Percentiles rank a stretch among this genome's conserved stretches.
These are phyloP conservation scores for Entomortierella parvispora DNA, from an alignment of 192 early-diverging fungal species.

Conservation along the genomic window DNA sequence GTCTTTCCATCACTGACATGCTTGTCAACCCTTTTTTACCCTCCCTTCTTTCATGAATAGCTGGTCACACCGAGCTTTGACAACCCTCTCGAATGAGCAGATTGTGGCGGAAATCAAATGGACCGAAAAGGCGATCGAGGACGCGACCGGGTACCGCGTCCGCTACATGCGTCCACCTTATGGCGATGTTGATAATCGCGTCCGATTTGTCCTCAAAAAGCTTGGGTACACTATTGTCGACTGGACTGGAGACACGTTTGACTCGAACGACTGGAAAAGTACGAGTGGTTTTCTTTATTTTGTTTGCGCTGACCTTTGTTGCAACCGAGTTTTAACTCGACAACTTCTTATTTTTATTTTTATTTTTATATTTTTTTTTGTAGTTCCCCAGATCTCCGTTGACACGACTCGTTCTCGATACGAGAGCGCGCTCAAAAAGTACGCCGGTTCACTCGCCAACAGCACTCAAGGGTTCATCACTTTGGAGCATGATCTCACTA, in stretches of 20 bases:
- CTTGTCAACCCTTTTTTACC: constrained; percentile 1
- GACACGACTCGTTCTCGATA: background rate
- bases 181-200: constrained; percentile 79
- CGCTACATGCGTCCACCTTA: constrained; percentile 69
- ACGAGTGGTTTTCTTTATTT: constrained; percentile 2
- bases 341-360: no score
- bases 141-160: constrained; percentile 30
- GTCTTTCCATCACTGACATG: background rate
- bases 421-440: background rate
- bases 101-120: constrained; percentile 49
- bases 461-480: constrained; percentile 12
- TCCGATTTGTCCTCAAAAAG: constrained; percentile 68
- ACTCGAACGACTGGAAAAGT: constrained; percentile 51
- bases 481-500: constrained; percentile 18
- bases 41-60: constrained; percentile 45
- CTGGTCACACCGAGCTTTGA: constrained; percentile 54
- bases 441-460: background rate
- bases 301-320: background rate
- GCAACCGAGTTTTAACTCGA: no score
- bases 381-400: background rate
- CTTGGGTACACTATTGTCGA: constrained; percentile 56
- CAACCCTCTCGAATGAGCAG: constrained; percentile 47
- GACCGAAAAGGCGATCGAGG: constrained; percentile 47
- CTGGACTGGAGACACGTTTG: constrained; percentile 48
- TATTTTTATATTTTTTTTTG: background rate